A percentile compares a stretch with the other conserved stretches of the same genome.
phyloP scores from a whole-genome alignment of 768 basidiomycete species.

The Multifurca ochricompacta region DNA sequence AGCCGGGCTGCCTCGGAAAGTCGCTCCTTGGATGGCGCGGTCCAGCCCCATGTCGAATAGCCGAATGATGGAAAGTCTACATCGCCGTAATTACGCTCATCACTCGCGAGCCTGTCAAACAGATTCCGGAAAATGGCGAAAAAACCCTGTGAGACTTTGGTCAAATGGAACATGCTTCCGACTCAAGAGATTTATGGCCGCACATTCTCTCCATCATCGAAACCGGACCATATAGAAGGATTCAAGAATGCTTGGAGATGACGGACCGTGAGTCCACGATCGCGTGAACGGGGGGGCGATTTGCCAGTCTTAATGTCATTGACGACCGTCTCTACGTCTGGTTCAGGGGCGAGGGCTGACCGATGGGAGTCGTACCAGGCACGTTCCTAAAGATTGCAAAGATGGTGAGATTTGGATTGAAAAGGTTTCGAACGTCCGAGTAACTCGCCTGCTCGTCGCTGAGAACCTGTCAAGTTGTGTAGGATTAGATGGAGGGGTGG shows the following conservation, averaged over 20 bases:
- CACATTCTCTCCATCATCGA: slow-evolving; percentile 58
- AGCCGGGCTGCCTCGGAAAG: slow-evolving; percentile 46
- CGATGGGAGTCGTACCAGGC: slow-evolving; percentile 98
- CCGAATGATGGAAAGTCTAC: slow-evolving; percentile 79
- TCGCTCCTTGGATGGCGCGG: slow-evolving; percentile 37
- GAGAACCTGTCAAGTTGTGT: slow-evolving; percentile 49
- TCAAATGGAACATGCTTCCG: background rate
- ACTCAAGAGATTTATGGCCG: slow-evolving; percentile 22
- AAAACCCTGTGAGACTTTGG: slow-evolving; percentile 57
- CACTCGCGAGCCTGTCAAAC: slow-evolving; percentile 73
- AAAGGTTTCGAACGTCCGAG: background rate
- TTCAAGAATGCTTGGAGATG: slow-evolving; percentile 86
- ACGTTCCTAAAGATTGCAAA: slow-evolving; percentile 56
- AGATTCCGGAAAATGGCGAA: slow-evolving; percentile 84
- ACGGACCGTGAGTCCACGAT: slow-evolving; percentile 69
- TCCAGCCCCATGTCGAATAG: slow-evolving; percentile 66
- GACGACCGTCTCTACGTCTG: slow-evolving; percentile 78
- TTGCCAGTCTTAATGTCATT: slow-evolving; percentile 75
- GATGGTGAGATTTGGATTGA: background rate
- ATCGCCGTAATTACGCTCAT: slow-evolving; percentile 51
- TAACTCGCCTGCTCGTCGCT: slow-evolving; percentile 85
- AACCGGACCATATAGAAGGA: slow-evolving; percentile 53
- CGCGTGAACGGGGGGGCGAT: slow-evolving; percentile 44
- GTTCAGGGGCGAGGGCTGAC: slow-evolving; percentile 67
- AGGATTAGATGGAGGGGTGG: background rate